Evolutionary conservation across 2,329 filamentous ascomycete species (phyloP).

Genomic region (Parastagonospora nodorum): DNA sequence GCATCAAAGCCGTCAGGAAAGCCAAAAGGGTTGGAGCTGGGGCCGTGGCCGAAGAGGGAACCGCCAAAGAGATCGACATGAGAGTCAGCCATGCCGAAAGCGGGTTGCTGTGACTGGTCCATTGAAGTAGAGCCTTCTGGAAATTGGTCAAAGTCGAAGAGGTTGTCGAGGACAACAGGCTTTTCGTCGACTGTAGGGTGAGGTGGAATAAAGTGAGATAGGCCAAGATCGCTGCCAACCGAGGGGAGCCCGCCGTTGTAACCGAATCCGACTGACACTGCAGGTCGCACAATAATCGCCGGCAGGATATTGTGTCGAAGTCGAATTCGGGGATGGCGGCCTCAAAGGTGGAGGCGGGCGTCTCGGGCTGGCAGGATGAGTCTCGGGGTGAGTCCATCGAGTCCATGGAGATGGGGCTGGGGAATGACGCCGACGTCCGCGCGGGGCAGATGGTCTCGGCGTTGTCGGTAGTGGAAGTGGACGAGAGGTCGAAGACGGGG

Average conservation of each 20-base stretch:
- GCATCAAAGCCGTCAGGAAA: slow-evolving; percentile 47
- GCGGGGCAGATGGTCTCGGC: slow-evolving; percentile 43
- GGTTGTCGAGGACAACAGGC: slow-evolving; percentile 40
- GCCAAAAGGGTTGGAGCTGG: slow-evolving; percentile 37
- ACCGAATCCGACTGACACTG: slow-evolving; percentile 86
- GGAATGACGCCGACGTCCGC: slow-evolving; percentile 39
- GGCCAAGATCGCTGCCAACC: slow-evolving; percentile 38
- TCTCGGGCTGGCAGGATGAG: slow-evolving; percentile 46
- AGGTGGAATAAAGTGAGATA: slow-evolving; percentile 45
- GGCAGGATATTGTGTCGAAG: slow-evolving; percentile 99
- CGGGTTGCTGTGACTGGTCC: slow-evolving; percentile 21
- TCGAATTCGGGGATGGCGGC: slow-evolving; percentile 67
- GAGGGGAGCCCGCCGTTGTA: slow-evolving; percentile 24
- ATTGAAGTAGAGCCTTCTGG: slow-evolving; percentile 30
- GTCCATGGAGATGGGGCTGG: slow-evolving; percentile 46
- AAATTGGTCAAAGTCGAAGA: slow-evolving; percentile 50
- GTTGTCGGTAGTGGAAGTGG: slow-evolving; percentile 22
- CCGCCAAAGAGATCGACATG: slow-evolving; percentile 42
- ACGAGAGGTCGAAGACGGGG: slow-evolving; percentile 22
- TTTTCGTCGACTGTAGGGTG: slow-evolving; percentile 47
- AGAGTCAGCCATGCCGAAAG: slow-evolving; percentile 39
- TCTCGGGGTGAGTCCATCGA: slow-evolving; percentile 47
- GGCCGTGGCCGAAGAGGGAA: slow-evolving; percentile 37
- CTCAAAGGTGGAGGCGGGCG: slow-evolving; percentile 46
- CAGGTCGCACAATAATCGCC: slow-evolving; percentile 99